phyloP scores from a whole-genome alignment of 768 basidiomycete genomes.

The Rhodotorula paludigena region DNA sequence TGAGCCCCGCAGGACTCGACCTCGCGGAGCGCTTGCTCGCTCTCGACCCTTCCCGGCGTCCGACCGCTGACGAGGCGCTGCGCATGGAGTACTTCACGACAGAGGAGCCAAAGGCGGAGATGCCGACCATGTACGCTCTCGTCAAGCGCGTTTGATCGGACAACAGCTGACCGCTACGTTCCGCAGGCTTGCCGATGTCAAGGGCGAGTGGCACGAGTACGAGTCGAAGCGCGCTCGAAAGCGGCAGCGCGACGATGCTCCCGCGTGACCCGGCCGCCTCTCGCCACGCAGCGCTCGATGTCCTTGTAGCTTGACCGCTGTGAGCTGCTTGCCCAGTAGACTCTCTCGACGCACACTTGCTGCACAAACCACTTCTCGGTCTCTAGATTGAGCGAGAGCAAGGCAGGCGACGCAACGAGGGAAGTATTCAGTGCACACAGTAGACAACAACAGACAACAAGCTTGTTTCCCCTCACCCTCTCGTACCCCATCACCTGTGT shows the following conservation, averaged over 20 bases:
- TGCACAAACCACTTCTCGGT: too few species aligned
- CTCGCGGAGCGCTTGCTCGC: slow-evolving; percentile 74
- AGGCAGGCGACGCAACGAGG: too few species aligned
- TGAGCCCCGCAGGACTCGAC: slow-evolving; percentile 80
- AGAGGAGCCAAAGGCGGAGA: slow-evolving; percentile 68
- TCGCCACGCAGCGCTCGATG: background rate
- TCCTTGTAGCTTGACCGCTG: too few species aligned
- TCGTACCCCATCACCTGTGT: too few species aligned
- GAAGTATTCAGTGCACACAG: too few species aligned
- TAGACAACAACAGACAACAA: too few species aligned
- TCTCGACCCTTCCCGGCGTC: slow-evolving; percentile 72
- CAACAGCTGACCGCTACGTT: background rate
- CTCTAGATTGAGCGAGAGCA: too few species aligned
- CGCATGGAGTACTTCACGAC: slow-evolving; percentile 73
- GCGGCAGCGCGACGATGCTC: slow-evolving; percentile 47
- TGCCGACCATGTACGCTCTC: slow-evolving; percentile 63
- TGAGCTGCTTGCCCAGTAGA: too few species aligned
- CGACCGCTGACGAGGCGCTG: slow-evolving; percentile 74
- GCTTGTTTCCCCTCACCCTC: too few species aligned
- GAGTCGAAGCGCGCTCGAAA: slow-evolving; percentile 65
- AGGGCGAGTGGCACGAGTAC: slow-evolving; percentile 97
- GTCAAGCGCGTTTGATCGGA: too few species aligned
- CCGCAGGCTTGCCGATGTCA: slow-evolving; percentile 64
- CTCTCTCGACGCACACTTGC: too few species aligned
- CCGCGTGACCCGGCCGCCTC: background rate